Evolutionary conservation across 768 basidiomycete genomes (phyloP).

Genomic region (Lepiota venenata): DNA sequence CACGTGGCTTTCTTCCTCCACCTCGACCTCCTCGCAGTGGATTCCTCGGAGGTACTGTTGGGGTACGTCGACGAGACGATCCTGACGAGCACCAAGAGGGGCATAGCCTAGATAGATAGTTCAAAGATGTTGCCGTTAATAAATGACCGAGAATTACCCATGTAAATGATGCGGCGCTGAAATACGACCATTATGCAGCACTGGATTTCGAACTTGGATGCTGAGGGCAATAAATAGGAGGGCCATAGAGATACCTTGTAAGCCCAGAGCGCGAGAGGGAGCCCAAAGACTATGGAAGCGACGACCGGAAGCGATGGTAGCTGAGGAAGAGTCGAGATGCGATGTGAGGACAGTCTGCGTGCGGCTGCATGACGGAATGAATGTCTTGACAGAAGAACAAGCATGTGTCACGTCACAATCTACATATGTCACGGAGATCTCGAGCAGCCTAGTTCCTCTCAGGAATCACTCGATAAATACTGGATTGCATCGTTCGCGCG

Average conservation of each 20-base stretch:
- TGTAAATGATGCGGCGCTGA: conserved; percentile 49
- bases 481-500: no score
- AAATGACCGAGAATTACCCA: conserved; percentile 24
- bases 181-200: conserved; percentile 45
- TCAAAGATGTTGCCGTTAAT: neutral
- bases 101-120: conserved; percentile 25
- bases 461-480: no score
- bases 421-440: no score
- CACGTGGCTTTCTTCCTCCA: conserved; percentile 6
- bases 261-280: conserved; percentile 36
- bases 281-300: conserved; percentile 27
- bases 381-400: no score
- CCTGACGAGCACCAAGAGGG: conserved; percentile 36
- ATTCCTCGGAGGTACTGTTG: conserved; percentile 10
- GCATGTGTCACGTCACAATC: no score
- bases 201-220: conserved; percentile 21
- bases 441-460: no score
- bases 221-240: neutral
- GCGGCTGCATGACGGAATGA: no score
- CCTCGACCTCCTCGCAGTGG: conserved; percentile 16
- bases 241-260: conserved; percentile 32
- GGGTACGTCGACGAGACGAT: conserved; percentile 25
- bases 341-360: conserved; percentile 17
- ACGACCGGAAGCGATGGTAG: conserved; percentile 27
- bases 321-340: conserved; percentile 10